Evolutionary conservation across 2,329 filamentous ascomycete species (phyloP).

Genomic region (Epichloe hybrida): DNA sequence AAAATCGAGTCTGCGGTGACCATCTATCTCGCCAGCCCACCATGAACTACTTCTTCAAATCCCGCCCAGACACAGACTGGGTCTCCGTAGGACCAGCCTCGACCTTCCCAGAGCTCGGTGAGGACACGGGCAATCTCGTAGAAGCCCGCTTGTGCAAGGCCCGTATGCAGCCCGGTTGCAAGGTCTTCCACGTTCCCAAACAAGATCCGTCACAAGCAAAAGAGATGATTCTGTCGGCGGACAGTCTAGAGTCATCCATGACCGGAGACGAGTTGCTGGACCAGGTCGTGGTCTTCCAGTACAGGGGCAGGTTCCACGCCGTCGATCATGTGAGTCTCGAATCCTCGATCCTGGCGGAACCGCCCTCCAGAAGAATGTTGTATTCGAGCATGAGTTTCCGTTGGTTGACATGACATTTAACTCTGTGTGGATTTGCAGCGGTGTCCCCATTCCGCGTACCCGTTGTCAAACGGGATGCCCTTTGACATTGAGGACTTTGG

Average conservation of each 20-base stretch:
- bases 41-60: conserved; percentile 14
- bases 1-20: too few species aligned
- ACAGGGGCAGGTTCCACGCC: conserved; percentile 50
- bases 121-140: conserved; percentile 23
- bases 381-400: too few species aligned
- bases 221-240: conserved; percentile 15
- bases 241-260: background rate
- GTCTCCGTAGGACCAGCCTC: conserved; percentile 40
- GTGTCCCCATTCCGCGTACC: conserved; percentile 56
- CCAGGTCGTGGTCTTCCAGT: conserved; percentile 53
- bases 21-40: background rate
- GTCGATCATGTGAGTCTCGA: conserved; percentile 47
- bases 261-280: conserved; percentile 28
- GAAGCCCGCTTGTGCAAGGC: conserved; percentile 24
- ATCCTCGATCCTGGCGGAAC: background rate
- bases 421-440: conserved; percentile 23
- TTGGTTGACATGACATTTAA: too few species aligned
- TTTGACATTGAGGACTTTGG: conserved; percentile 67
- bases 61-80: conserved; percentile 25
- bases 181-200: conserved; percentile 38
- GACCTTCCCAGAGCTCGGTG: conserved; percentile 38
- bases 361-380: background rate
- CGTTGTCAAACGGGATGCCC: conserved; percentile 45
- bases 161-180: conserved; percentile 38
- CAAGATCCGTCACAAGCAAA: conserved; percentile 24